These are phyloP conservation scores for Dioscorea zingiberensis DNA, from an alignment of 106 monocot genomes.

Conservation along the genomic window DNA sequence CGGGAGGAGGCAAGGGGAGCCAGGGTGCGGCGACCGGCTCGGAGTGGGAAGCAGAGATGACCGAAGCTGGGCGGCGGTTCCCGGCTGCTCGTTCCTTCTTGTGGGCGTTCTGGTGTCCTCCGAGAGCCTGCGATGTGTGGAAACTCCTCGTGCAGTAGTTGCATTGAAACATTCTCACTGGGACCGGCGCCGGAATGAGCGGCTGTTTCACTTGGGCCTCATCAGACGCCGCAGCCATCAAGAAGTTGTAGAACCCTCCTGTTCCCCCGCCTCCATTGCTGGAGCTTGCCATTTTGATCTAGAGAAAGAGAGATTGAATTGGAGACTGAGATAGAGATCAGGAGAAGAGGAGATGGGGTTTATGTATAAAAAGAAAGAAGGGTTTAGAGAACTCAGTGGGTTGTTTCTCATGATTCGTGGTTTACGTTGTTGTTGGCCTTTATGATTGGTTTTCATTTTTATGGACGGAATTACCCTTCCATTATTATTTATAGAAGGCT, in stretches of 20 bases:
- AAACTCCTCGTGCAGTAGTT: constrained; percentile 48
- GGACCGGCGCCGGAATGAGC: neutral
- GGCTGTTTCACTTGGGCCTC: neutral
- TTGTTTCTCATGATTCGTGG: too few species aligned
- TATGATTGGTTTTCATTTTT: neutral
- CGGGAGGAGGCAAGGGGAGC: neutral
- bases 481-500: neutral
- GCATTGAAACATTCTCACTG: constrained; percentile 27
- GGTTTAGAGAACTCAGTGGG: neutral
- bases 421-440: neutral
- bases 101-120: constrained; percentile 71
- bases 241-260: constrained; percentile 15
- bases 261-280: constrained; percentile 2
- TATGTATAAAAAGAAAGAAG: too few species aligned
- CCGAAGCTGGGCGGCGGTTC: neutral
- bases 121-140: constrained; percentile 59
- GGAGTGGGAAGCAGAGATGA: neutral
- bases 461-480: neutral
- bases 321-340: constrained; percentile 8
- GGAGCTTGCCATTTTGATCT: neutral
- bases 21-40: neutral
- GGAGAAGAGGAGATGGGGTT: neutral
- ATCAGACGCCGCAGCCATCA: constrained; percentile 1
- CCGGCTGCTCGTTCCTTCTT: constrained; percentile 50
- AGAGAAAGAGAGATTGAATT: constrained; percentile 1